phyloP scores from a whole-genome alignment of 83 land plant species.

The Thuja plicata region DNA sequence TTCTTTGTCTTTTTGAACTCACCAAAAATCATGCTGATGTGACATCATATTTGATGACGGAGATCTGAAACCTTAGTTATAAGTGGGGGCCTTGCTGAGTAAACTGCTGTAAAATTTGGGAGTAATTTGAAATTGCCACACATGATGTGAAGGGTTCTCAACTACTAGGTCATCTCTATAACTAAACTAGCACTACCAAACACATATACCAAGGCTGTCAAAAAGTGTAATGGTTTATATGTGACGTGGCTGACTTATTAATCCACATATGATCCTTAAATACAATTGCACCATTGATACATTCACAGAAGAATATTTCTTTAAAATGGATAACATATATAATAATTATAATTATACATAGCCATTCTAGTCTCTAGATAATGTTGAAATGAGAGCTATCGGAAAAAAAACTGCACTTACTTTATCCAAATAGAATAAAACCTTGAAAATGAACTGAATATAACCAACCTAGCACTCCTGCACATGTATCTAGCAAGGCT shows the following conservation, averaged over 20 bases:
- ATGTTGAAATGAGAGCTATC: constrained; percentile 17
- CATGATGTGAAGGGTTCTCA: too few species aligned
- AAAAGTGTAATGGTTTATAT: neutral
- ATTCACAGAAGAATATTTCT: neutral
- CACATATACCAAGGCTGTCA: neutral
- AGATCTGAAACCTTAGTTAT: too few species aligned
- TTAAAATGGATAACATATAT: neutral
- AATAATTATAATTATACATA: too few species aligned
- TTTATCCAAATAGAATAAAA: neutral
- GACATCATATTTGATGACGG: too few species aligned
- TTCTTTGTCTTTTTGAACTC: too few species aligned
- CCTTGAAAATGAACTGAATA: neutral
- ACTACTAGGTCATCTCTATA: neutral
- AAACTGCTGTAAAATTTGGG: too few species aligned
- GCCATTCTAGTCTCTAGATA: neutral
- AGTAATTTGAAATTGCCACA: too few species aligned
- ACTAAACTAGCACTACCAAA: neutral
- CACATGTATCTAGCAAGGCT: neutral
- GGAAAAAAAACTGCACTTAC: too few species aligned
- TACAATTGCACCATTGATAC: neutral
- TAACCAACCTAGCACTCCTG: neutral
- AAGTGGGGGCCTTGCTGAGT: too few species aligned
- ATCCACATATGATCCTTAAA: neutral
- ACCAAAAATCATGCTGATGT: too few species aligned
- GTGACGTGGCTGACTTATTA: neutral